Evolutionary conservation across 2,329 filamentous ascomycete genomes (phyloP), one percentile per base, ranked within the genome.

Genomic region (Penicillium vulpinum): DNA sequence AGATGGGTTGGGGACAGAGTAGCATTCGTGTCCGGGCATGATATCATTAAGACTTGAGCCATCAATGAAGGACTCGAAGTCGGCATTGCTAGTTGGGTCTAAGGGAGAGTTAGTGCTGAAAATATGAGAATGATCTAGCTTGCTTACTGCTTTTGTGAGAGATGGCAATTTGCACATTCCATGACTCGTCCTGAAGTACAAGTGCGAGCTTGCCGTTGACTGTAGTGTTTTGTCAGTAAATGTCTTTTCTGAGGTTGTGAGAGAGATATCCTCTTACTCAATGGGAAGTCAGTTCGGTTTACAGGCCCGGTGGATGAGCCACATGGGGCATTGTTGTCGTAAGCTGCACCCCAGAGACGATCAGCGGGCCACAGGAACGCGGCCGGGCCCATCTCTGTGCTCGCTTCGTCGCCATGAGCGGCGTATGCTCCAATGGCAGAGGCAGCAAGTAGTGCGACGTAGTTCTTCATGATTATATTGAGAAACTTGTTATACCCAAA

Each of bases 361-460:
- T 86, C 83, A 15, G 76, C 67, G 4, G 84, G 85, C 84, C 84
- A 87, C 70, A 86, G 74, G 67, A 87, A 85, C 10, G 81, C 82
- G 21, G 83, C 83, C 8, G 83, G 83, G 11, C 83, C 84, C 80
- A 83, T 83, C 15, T 70, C 63, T 38, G 64, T 45, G 26, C 26
- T 51, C 15, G 62, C 60, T 43, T 64, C 68, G 7, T 67, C 60
- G 10, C 43, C 43, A 11, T 45, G 43, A 21, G 57, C 58, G 22
- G 57, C 58, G 22, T 28, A 50, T 26, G 33, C 56, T 22, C 40
- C 21, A n/a, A 24, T 29, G 9, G 35, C 52, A 16, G 49, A 53
- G n/a, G 62, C 40, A 21, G 54, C 51, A 38, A 66, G 21, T 16
- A 62, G 28, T 22, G 48, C 10, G 35, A 24, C 28, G 41, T 54